phyloP scores from a whole-genome alignment of 2,329 filamentous ascomycete genomes.

The Fusarium sp. region DNA sequence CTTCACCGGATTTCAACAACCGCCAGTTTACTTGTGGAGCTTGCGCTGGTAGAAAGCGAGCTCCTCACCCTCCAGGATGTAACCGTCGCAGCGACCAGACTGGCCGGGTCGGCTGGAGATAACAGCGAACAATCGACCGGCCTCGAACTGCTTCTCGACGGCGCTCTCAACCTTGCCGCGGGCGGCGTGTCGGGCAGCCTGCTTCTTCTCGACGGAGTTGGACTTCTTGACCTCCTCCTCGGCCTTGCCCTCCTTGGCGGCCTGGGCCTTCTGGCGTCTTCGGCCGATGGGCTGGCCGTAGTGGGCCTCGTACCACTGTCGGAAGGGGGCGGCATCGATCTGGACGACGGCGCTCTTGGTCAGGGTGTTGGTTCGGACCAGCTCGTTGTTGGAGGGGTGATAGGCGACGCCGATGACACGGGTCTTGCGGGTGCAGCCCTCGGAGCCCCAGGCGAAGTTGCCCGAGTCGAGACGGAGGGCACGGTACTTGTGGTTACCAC shows the following conservation, averaged over 20 bases:
- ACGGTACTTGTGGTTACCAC: conserved; percentile 99
- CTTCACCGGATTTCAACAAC: conserved; percentile 37
- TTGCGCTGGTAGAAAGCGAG: conserved; percentile 99
- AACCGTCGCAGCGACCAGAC: conserved; percentile 96
- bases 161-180: conserved; percentile 92
- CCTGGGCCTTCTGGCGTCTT: conserved; percentile 86
- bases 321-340: conserved; percentile 98
- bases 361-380: conserved; percentile 99
- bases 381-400: conserved; percentile 99
- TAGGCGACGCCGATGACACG: conserved; percentile 98
- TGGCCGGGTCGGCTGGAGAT: conserved; percentile 94
- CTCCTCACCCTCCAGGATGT: conserved; percentile 99
- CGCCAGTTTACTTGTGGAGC: conserved; percentile 88
- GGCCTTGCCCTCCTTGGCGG: conserved; percentile 68
- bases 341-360: conserved; percentile 99
- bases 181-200: conserved; percentile 84
- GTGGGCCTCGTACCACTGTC: conserved; percentile 99
- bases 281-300: conserved; percentile 93
- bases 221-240: conserved; percentile 88
- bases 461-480: conserved; percentile 97
- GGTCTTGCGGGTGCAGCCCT: conserved; percentile 98
- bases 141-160: conserved; percentile 99
- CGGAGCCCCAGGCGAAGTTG: conserved; percentile 99
- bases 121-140: conserved; percentile 95
- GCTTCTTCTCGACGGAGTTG: conserved; percentile 97